Base-by-base conservation (phyloP, 2,329 filamentous ascomycete species). In the Epichloe elymi region DNA sequence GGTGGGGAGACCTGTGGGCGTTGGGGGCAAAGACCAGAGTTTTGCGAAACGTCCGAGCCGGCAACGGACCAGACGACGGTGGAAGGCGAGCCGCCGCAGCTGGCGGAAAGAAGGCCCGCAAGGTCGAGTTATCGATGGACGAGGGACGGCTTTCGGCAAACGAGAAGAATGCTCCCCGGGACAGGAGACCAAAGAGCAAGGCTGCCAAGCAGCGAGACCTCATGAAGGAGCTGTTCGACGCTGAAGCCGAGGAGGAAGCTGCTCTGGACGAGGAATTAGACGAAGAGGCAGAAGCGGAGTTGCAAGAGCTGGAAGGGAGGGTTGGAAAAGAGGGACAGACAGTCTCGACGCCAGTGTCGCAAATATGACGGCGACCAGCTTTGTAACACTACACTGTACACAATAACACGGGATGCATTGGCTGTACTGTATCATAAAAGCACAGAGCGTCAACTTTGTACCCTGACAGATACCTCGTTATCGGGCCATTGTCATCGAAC, bases 1-100 rank as follows among this genome's bases (percentile, higher is more conserved):
- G 71, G 49, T 97, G 91, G 93, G 93, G 93, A 39, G 93, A 97
- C 64, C 73, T 97, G 10, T 98, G 93, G 93, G 89, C 91, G 0
- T 74, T 97, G 0, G 93, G 93, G 0, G 91, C 90, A 20, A 97
- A 97, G 74, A 94, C 88, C 0, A 76, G 88, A 12, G 77, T 85
- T 4, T 62, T 67, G 2, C 73, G 86, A 45, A 73, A 70, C 14
- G 69, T 86, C 42, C 78, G 82, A 7, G 67, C 85, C 3, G 86
- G 86, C 49, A 65, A 63, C 55, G 68, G 67, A 49, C 63, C 63
- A 0, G 67, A 73, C 30, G 75, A 76, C 39, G 73, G 72, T 4
- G 73, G 71, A 3, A 70, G 74, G 48, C 66, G 73, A 40, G 66
- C 71, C 8, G 65, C 59, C 3, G 55, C 63, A 49, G 67, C 64